These are phyloP conservation scores for Tillandsia fasciculata DNA, from an alignment of 176 grass and related monocot species.

Conservation along the genomic window DNA sequence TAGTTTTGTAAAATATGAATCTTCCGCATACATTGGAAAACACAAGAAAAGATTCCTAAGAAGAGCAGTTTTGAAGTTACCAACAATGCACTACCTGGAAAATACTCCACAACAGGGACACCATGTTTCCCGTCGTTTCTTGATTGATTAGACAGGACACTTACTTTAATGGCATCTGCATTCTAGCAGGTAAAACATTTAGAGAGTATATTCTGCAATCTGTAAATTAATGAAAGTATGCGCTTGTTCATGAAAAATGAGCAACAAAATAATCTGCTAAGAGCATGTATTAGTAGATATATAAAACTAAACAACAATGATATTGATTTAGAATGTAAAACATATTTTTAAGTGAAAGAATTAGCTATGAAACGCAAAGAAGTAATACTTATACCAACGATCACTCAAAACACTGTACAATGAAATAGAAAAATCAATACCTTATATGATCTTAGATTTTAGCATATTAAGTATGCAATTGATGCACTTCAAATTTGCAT, in stretches of 20 bases:
- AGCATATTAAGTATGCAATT: too few relatives aligned
- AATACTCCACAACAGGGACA: constrained; percentile 49
- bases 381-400: too few relatives aligned
- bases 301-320: too few relatives aligned
- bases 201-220: constrained; percentile 16
- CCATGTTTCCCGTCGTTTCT: constrained; percentile 29
- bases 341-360: too few relatives aligned
- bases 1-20: not conserved
- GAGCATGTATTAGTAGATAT: too few relatives aligned
- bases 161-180: constrained; percentile 75
- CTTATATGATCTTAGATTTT: too few relatives aligned
- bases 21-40: constrained; percentile 5
- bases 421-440: too few relatives aligned
- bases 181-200: constrained; percentile 50
- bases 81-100: constrained; percentile 52
- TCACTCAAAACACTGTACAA: too few relatives aligned
- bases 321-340: too few relatives aligned
- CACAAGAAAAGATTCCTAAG: not conserved
- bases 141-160: constrained; percentile 58
- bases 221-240: constrained; percentile 9
- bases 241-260: constrained; percentile 2
- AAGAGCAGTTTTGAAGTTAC: not conserved
- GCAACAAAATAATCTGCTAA: not conserved
- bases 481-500: too few relatives aligned
- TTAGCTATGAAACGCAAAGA: too few relatives aligned